These are phyloP conservation scores for Phytopythium kandeliae DNA, from an alignment of 352 stramenopile genomes.

Conservation along the genomic window DNA sequence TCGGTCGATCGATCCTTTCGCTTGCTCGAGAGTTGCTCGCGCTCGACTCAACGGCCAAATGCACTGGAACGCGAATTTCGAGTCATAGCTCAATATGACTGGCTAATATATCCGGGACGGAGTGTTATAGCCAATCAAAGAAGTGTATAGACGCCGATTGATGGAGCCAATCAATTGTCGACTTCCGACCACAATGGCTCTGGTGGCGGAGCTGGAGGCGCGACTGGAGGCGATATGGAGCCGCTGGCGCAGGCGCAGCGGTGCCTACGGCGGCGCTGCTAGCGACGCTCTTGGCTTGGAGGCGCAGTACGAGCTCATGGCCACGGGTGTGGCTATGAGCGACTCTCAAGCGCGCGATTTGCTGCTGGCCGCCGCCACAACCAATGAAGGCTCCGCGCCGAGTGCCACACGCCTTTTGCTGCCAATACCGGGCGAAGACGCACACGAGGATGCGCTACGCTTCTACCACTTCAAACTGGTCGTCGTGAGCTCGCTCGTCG, in stretches of 20 bases:
- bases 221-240: constrained; percentile 11
- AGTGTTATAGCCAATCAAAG: constrained; percentile 10
- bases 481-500: constrained; percentile 17
- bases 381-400: constrained; percentile 4
- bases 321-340: constrained; percentile 24
- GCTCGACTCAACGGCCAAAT: constrained; percentile 1
- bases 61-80: constrained; percentile 1
- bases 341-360: constrained; percentile 19
- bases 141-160: no score
- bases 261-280: no score
- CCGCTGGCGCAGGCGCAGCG: constrained; percentile 8
- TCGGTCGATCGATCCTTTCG: no score
- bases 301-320: constrained; percentile 49
- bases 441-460: neutral
- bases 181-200: neutral
- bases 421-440: constrained; percentile 19
- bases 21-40: no score
- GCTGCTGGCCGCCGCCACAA: constrained; percentile 9
- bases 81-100: neutral
- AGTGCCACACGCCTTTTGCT: constrained; percentile 24
- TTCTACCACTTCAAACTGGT: constrained; percentile 51
- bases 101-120: neutral
- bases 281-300: constrained; percentile 13
- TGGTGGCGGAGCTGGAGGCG: constrained; percentile 3
- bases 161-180: neutral